Conservation (phyloP, 2,329 filamentous ascomycete genomes). For the Zopfia rhizophila region DNA sequence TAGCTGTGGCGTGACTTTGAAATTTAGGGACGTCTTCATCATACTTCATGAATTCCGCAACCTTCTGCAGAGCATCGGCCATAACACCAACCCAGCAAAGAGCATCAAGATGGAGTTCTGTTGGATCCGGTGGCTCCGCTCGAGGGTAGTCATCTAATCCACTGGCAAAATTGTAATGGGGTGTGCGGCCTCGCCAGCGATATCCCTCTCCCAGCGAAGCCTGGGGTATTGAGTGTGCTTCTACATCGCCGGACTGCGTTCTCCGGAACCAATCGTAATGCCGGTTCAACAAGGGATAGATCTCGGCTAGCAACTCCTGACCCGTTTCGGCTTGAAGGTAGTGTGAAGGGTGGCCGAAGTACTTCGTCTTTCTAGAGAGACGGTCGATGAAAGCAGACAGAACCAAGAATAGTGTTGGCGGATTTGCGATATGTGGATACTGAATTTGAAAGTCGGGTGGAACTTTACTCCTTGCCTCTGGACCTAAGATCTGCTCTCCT, state of each 20-base stretch:
- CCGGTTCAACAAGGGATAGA: slow-evolving; percentile 87
- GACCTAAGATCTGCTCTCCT: slow-evolving; percentile 89
- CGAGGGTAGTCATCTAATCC: slow-evolving; percentile 95
- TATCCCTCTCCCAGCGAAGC: slow-evolving; percentile 76
- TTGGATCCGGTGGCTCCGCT: slow-evolving; percentile 87
- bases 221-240: slow-evolving; percentile 35
- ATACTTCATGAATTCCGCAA: slow-evolving; percentile 77
- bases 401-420: slow-evolving; percentile 89
- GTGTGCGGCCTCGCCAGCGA: slow-evolving; percentile 88
- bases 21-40: slow-evolving; percentile 78
- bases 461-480: slow-evolving; percentile 90
- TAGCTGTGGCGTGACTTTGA: slow-evolving; percentile 73
- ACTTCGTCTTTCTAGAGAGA: slow-evolving; percentile 47
- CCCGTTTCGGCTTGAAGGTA: slow-evolving; percentile 72
- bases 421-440: slow-evolving; percentile 96
- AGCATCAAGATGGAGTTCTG: slow-evolving; percentile 91
- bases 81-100: slow-evolving; percentile 97
- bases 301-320: slow-evolving; percentile 73
- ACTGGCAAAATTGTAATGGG: slow-evolving; percentile 84
- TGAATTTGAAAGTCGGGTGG: slow-evolving; percentile 89
- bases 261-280: slow-evolving; percentile 94
- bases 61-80: slow-evolving; percentile 79
- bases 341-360: slow-evolving; percentile 66
- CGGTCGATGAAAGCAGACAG: slow-evolving; percentile 79
- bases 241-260: slow-evolving; percentile 80